Evolutionary conservation across 306 rosid species (phyloP).

Genomic region (Sindora glabra): DNA sequence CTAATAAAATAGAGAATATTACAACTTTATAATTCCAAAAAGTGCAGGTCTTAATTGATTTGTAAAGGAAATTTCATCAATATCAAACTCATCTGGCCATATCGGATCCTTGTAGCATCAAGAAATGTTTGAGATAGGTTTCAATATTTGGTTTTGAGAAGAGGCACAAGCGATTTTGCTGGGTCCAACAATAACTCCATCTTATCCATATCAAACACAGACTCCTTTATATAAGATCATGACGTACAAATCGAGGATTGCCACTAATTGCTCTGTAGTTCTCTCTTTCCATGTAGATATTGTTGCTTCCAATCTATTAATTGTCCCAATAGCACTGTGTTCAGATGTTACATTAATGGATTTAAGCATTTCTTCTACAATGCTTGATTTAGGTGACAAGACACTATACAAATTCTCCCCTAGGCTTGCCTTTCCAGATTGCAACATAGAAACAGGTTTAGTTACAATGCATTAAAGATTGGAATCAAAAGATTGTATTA

Average conservation of each 20-base stretch:
- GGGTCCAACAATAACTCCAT: slow-evolving; percentile 43
- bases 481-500: too few relatives aligned
- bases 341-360: slow-evolving; percentile 61
- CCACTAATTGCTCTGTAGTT: slow-evolving; percentile 38
- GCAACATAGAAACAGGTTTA: slow-evolving; percentile 21
- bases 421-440: slow-evolving; percentile 82
- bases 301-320: slow-evolving; percentile 77
- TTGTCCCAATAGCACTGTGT: slow-evolving; percentile 54
- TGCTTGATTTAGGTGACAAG: slow-evolving; percentile 44
- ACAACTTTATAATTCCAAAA: background rate
- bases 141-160: slow-evolving; percentile 59
- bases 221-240: slow-evolving; percentile 71
- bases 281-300: slow-evolving; percentile 70
- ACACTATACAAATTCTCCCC: slow-evolving; percentile 58
- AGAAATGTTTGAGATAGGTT: slow-evolving; percentile 86
- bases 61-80: too few relatives aligned
- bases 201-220: slow-evolving; percentile 56
- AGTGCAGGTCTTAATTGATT: background rate
- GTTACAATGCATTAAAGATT: too few relatives aligned
- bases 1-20: slow-evolving; percentile 28
- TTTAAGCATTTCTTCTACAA: slow-evolving; percentile 47
- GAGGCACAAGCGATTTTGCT: slow-evolving; percentile 55
- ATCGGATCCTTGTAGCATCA: slow-evolving; percentile 69
- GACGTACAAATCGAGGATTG: slow-evolving; percentile 67
- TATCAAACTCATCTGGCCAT: slow-evolving; percentile 62